A percentile compares a stretch with the other conserved stretches of the same genome.
phyloP scores from a whole-genome alignment of 2,329 filamentous ascomycete genomes.

The Paecilomyces sp. region DNA sequence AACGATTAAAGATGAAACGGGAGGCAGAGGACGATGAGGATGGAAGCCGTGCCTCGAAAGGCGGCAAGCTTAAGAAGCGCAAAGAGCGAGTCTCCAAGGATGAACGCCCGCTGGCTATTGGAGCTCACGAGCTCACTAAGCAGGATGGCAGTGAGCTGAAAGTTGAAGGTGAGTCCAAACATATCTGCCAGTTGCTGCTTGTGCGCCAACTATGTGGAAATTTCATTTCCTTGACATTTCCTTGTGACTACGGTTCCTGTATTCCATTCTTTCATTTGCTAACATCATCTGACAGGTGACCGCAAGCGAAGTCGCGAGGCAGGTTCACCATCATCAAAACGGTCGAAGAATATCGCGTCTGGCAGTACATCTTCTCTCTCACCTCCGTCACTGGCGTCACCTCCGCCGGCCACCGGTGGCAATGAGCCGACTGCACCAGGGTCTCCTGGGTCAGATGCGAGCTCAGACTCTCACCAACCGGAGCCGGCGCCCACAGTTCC shows the following conservation, averaged over 20 bases:
- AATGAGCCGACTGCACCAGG: conserved; percentile 56
- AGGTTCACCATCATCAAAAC: conserved; percentile 32
- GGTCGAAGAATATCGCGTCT: conserved; percentile 28
- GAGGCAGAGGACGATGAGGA: conserved; percentile 40
- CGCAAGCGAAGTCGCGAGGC: conserved; percentile 11
- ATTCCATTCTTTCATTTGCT: neutral
- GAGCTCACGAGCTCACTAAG: conserved; percentile 55
- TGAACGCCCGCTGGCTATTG: conserved; percentile 52
- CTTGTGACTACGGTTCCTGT: neutral
- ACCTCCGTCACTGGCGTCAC: conserved; percentile 36
- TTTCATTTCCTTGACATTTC: too few species aligned
- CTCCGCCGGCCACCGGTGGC: conserved; percentile 40
- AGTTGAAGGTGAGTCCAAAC: neutral
- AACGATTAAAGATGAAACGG: conserved; percentile 41
- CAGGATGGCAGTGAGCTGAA: conserved; percentile 55
- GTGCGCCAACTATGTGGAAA: too few species aligned
- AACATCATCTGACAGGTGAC: conserved; percentile 2
- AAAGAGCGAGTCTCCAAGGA: conserved; percentile 63
- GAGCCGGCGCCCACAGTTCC: conserved; percentile 55
- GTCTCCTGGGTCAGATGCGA: conserved; percentile 55
- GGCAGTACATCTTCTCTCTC: conserved; percentile 33
- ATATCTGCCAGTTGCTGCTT: neutral
- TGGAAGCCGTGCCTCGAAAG: conserved; percentile 41
- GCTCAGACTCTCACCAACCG: conserved; percentile 53
- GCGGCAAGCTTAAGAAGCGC: conserved; percentile 67